These are phyloP conservation scores for Ciborinia camelliae DNA, from an alignment of 2,329 filamentous ascomycete species.

Conservation along the genomic window DNA sequence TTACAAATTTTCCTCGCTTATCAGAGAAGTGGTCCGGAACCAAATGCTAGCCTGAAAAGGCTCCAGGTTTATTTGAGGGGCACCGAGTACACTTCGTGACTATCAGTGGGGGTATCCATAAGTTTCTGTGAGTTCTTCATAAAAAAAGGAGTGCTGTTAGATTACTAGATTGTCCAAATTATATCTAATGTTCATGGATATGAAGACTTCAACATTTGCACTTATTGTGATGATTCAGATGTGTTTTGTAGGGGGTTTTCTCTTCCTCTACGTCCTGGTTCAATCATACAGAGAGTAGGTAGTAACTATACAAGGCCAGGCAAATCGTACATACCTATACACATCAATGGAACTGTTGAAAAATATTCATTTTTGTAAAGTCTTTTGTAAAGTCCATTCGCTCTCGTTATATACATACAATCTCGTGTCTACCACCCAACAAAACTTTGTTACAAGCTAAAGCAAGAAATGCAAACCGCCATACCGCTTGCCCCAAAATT, in stretches of 20 bases:
- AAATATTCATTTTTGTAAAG: background rate
- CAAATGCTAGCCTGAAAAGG: too few species aligned
- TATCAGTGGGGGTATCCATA: too few species aligned
- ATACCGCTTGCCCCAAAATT: conserved; percentile 17
- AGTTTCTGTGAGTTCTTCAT: too few species aligned
- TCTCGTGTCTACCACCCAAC: conserved; percentile 26
- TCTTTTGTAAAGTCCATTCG: conserved; percentile 11
- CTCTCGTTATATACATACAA: conserved; percentile 33
- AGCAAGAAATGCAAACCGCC: conserved; percentile 27
- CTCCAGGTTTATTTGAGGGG: too few species aligned
- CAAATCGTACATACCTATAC: background rate
- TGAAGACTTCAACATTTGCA: too few species aligned
- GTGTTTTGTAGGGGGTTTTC: background rate
- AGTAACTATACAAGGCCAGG: background rate
- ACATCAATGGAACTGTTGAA: background rate
- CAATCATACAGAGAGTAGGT: background rate
- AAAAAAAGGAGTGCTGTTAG: too few species aligned
- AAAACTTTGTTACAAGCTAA: conserved; percentile 25
- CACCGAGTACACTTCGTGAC: too few species aligned
- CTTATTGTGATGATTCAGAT: background rate
- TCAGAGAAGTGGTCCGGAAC: too few species aligned
- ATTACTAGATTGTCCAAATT: too few species aligned
- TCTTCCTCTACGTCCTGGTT: background rate
- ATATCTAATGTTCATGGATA: background rate
- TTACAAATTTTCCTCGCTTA: too few species aligned